Evolutionary conservation across 305 asterid genomes (phyloP).

Genomic region (Solanum hybrid): DNA sequence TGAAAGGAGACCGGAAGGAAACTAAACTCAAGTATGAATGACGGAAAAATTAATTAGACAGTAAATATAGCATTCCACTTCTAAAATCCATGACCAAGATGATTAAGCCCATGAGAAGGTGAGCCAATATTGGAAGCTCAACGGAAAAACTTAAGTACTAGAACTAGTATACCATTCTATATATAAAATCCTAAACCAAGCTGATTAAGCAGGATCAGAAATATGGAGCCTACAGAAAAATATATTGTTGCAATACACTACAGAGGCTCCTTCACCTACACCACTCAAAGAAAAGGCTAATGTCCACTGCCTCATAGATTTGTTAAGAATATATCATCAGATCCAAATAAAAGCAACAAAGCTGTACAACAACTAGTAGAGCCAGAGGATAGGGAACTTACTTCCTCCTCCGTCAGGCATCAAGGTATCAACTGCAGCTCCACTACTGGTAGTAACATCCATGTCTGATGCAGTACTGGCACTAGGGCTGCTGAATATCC

Average conservation of each 20-base stretch:
- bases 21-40: not conserved
- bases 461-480: conserved; percentile 40
- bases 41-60: not conserved
- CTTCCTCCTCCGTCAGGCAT: conserved; percentile 96
- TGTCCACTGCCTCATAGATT: not conserved
- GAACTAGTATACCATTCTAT: not conserved
- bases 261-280: not conserved
- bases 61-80: not conserved
- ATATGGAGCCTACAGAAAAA: not conserved
- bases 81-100: not conserved
- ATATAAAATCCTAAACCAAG: not conserved
- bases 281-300: not conserved
- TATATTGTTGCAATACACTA: not conserved
- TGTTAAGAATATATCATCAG: not conserved
- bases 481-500: conserved; percentile 70
- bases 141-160: not conserved
- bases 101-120: not conserved
- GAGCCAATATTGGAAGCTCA: not conserved
- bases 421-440: conserved; percentile 37
- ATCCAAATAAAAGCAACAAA: not conserved
- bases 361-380: conserved; percentile 2
- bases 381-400: conserved; percentile 30
- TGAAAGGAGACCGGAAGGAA: not conserved
- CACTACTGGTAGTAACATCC: conserved; percentile 54
- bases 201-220: conserved; percentile 3